Conservation (phyloP, 306 rosid genomes). For the Canavalia gladiata region DNA sequence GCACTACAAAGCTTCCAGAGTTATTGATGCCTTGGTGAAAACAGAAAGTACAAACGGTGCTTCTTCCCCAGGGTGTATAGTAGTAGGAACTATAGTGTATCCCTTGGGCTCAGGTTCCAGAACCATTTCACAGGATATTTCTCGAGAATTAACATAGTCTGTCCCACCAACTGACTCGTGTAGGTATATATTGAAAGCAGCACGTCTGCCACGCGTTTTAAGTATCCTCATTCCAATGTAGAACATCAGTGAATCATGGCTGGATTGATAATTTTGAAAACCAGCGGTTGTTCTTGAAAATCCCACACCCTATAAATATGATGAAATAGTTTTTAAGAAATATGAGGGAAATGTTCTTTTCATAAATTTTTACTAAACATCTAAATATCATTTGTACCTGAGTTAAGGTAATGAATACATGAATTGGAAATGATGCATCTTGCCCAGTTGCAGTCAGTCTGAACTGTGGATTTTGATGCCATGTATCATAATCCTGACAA, state of each 20-base stretch:
- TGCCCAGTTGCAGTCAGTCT: constrained; percentile 90
- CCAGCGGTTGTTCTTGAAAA: constrained; percentile 98
- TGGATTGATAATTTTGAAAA: constrained; percentile 95
- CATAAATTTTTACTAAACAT: background rate
- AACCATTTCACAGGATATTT: constrained; percentile 99
- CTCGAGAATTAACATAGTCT: constrained; percentile 95
- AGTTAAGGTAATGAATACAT: constrained; percentile 95
- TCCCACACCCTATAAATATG: constrained; percentile 85
- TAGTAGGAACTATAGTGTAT: constrained; percentile 97
- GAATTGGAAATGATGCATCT: constrained; percentile 93
- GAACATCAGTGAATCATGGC: constrained; percentile 97
- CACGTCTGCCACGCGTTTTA: constrained; percentile 98
- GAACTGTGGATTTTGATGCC: constrained; percentile 99
- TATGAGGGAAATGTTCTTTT: background rate
- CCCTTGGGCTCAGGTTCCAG: constrained; percentile 99
- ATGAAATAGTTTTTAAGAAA: constrained; percentile 23
- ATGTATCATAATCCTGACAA: constrained; percentile 97
- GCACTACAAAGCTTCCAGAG: constrained; percentile 85
- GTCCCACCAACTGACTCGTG: constrained; percentile 99
- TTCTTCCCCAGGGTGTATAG: constrained; percentile 99
- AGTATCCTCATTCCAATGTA: constrained; percentile 99
- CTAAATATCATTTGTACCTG: constrained; percentile 63
- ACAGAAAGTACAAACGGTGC: constrained; percentile 99
- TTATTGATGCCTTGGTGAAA: constrained; percentile 94
- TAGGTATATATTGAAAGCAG: constrained; percentile 91